These are phyloP conservation scores for Notholithocarpus densiflorus DNA, from an alignment of 306 rosid genomes.

Conservation along the genomic window DNA sequence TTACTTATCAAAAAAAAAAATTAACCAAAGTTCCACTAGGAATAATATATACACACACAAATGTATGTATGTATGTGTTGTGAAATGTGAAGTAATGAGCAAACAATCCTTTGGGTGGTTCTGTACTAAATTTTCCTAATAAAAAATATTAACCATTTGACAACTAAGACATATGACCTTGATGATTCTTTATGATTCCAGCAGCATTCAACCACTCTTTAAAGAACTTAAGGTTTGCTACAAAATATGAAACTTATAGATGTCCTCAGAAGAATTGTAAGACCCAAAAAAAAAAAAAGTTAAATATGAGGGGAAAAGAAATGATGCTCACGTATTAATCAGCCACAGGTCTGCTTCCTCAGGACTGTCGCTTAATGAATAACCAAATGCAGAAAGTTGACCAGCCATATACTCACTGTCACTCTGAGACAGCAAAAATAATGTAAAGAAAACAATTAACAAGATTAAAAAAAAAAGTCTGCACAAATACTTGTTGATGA, in stretches of 20 bases:
- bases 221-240: too few species aligned
- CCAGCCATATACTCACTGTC: constrained; percentile 99
- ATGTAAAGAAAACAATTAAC: not conserved
- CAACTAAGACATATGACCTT: too few species aligned
- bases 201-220: too few species aligned
- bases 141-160: too few species aligned
- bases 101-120: too few species aligned
- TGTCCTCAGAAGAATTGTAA: not conserved
- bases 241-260: not conserved
- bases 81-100: too few species aligned
- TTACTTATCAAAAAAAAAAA: too few species aligned
- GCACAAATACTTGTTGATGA: not conserved
- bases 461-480: not conserved
- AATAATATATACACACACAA: too few species aligned
- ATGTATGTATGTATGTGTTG: too few species aligned
- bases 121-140: too few species aligned
- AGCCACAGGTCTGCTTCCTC: constrained; percentile 96
- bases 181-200: too few species aligned
- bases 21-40: too few species aligned
- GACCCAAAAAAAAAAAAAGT: not conserved
- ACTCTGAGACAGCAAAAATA: constrained; percentile 47
- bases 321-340: constrained; percentile 70
- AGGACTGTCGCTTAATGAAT: constrained; percentile 69
- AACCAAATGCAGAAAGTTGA: constrained; percentile 91
- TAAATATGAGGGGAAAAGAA: not conserved